phyloP scores from a whole-genome alignment of 441 rosid genomes.

The Pelargonium cotyledonis region DNA sequence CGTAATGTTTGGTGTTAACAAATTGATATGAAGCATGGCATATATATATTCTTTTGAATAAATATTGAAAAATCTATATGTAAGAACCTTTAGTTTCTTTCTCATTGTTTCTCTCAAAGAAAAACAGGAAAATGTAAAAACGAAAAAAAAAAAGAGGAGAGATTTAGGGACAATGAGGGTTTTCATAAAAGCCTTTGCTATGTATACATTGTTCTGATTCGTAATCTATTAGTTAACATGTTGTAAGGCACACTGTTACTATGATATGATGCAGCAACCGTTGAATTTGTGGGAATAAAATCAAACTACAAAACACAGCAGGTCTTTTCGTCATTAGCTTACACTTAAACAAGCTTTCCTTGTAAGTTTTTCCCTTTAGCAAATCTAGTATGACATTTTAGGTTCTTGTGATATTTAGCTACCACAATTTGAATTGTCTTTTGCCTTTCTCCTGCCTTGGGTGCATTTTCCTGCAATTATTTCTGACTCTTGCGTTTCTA shows the following conservation, averaged over 20 bases:
- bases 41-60: neutral
- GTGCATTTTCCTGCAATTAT: neutral
- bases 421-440: neutral
- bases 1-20: neutral
- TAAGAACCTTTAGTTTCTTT: neutral
- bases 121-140: neutral
- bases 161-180: neutral
- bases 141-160: neutral
- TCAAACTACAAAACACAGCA: neutral
- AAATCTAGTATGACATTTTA: neutral
- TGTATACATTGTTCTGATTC: neutral
- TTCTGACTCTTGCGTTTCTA: conserved; percentile 12
- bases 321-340: neutral
- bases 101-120: too few relatives aligned
- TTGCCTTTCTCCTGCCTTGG: neutral
- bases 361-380: neutral
- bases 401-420: neutral
- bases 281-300: too few relatives aligned
- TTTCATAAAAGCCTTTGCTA: neutral
- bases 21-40: neutral
- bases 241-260: neutral
- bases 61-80: neutral
- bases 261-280: too few relatives aligned
- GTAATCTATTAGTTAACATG: neutral
- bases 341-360: neutral